phyloP scores from a whole-genome alignment of 75 land plant species.

The Pinus albicaulis region DNA sequence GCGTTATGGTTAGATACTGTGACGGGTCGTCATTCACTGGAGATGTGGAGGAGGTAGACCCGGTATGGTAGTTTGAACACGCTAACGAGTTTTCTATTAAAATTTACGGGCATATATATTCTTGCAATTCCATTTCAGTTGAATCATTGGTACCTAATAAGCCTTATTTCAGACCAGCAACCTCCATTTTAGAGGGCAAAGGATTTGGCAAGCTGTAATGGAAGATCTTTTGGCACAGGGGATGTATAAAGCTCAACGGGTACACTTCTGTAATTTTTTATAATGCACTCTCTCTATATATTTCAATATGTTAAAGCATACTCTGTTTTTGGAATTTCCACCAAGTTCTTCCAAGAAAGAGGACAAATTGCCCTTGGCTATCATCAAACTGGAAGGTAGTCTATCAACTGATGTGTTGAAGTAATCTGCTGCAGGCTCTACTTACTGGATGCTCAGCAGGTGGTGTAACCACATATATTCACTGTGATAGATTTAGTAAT shows the following conservation, averaged over 20 bases:
- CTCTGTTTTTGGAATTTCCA: too few species aligned
- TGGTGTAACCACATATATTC: slow-evolving; percentile 64
- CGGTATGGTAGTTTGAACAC: slow-evolving; percentile 15
- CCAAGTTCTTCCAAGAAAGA: too few species aligned
- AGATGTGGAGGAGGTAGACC: slow-evolving; percentile 39
- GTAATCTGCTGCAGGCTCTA: slow-evolving; percentile 48
- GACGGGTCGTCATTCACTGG: slow-evolving; percentile 91
- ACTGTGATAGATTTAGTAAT: slow-evolving; percentile 65
- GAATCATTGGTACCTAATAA: not conserved
- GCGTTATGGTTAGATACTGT: slow-evolving; percentile 78
- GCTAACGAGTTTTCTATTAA: not conserved
- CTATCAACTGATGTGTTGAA: not conserved
- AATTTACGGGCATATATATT: slow-evolving; percentile 16
- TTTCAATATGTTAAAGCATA: too few species aligned
- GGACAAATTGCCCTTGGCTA: too few species aligned
- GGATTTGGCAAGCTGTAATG: slow-evolving; percentile 39
- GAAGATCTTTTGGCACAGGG: slow-evolving; percentile 38
- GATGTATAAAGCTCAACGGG: slow-evolving; percentile 40
- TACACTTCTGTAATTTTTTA: not conserved
- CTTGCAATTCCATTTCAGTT: not conserved
- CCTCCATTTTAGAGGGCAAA: slow-evolving; percentile 34
- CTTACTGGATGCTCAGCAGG: slow-evolving; percentile 92
- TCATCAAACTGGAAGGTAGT: too few species aligned
- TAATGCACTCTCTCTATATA: too few species aligned
- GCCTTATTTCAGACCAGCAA: not conserved